Evolutionary conservation across 129 eudicot species (phyloP).

Genomic region (Ambrosia trifida): DNA sequence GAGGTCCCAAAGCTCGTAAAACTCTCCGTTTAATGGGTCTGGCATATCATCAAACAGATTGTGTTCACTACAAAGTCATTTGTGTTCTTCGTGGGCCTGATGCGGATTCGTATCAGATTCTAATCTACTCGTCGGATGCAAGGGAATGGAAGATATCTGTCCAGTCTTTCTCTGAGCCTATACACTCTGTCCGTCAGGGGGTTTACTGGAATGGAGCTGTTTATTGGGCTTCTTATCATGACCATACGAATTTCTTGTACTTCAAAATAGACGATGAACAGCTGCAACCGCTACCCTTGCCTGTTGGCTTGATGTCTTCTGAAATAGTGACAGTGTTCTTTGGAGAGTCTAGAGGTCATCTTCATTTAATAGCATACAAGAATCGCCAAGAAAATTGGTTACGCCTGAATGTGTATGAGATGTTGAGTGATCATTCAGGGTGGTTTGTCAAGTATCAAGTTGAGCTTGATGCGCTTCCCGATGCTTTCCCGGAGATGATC

Average conservation of each 20-base stretch:
- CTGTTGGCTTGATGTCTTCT: no score
- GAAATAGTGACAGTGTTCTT: no score
- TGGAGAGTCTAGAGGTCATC: background rate
- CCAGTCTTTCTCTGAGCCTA: background rate
- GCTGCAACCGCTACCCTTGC: background rate
- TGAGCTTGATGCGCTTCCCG: background rate
- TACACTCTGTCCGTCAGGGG: background rate
- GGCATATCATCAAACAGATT: background rate
- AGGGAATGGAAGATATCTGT: background rate
- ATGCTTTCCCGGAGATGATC: background rate
- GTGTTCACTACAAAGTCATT: constrained; percentile 3
- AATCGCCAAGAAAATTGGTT: no score
- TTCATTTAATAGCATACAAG: background rate
- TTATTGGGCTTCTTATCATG: background rate
- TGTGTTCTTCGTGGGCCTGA: background rate
- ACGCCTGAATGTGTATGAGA: background rate
- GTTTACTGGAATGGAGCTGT: background rate
- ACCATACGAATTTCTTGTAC: background rate
- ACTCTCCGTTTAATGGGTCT: background rate
- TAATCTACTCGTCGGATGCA: background rate
- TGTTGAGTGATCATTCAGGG: background rate
- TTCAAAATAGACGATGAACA: background rate
- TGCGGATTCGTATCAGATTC: background rate
- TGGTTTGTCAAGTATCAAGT: no score
- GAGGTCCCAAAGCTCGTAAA: background rate